Evolutionary conservation across 805 yeast genomes (phyloP), one percentile per base, ranked within the genome.

Genomic region (Candida piceae): DNA sequence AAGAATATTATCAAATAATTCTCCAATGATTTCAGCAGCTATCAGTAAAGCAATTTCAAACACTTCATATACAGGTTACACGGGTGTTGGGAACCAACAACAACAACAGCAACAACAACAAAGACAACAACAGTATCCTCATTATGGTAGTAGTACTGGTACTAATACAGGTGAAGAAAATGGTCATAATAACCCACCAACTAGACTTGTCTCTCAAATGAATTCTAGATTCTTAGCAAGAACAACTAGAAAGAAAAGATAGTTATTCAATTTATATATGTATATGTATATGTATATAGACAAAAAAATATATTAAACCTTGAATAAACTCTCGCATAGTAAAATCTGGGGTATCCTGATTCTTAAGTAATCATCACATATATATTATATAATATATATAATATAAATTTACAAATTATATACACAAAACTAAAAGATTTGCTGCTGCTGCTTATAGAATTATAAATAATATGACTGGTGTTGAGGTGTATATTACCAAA

Each of bases 161-260:
- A 26, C 36, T 8, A 24, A 44, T 3, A 6, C 6, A 7, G 13
- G 26, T 7, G 12, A 12, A 9, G 26, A 5, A 5, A 7, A 24
- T 24, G 6, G n/a, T n/a, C n/a, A n/a, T n/a, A n/a, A n/a, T n/a
- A n/a, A n/a, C n/a, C n/a, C n/a, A n/a, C n/a, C 29, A 10, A 52
- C 55, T 32, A 60, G 52, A 21, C 34, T 55, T 16, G 67, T 78
- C 16, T 76, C 83, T 3, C 63, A 77, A 12, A 64, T 72, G 72
- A 78, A 76, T 52, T 79, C 85, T 5, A 75, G 74, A 48, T 63
- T 80, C 32, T 57, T 80, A 40, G 79, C 84, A 4, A 60, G 85
- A 49, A 72, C 78, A 35, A 63, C 66, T 16, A 58, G 78, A 42
- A 69, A 64, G 38, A 69, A 63, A 52, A 52, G 49, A 36, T 46